Conservation (phyloP, 164 flowering plant species). For the Nymphaea colorata region DNA sequence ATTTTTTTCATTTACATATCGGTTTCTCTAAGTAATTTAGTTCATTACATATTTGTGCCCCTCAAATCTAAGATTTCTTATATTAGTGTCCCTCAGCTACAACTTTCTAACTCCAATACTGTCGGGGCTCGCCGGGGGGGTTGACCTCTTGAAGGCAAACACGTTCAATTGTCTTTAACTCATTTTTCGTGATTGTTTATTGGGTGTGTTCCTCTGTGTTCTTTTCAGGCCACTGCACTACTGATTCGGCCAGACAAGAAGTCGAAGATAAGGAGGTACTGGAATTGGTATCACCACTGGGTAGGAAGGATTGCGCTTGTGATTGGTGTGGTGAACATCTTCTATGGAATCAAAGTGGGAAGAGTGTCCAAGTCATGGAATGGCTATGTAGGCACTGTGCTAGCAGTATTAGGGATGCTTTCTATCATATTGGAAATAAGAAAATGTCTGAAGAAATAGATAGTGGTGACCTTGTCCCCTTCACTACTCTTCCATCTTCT, state of each 20-base stretch:
- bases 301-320: conserved; percentile 37
- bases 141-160: no score
- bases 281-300: conserved; percentile 62
- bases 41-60: no score
- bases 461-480: neutral
- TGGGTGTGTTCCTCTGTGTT: no score
- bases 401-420: conserved; percentile 15
- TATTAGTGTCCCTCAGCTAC: neutral
- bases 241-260: conserved; percentile 37
- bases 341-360: conserved; percentile 56
- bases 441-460: neutral
- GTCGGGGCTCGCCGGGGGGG: no score
- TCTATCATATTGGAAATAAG: neutral
- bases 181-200: no score
- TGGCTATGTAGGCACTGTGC: conserved; percentile 32
- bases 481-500: no score
- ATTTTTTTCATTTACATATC: no score
- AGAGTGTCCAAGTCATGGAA: conserved; percentile 33
- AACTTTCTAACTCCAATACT: no score
- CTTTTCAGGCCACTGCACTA: conserved; percentile 36
- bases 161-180: no score
- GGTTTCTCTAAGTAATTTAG: no score
- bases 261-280: conserved; percentile 45
- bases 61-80: no score
- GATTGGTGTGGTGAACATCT: conserved; percentile 37